Evolutionary conservation across 164 flowering plant species (phyloP).

Genomic region (Dillenia suffruticosa): DNA sequence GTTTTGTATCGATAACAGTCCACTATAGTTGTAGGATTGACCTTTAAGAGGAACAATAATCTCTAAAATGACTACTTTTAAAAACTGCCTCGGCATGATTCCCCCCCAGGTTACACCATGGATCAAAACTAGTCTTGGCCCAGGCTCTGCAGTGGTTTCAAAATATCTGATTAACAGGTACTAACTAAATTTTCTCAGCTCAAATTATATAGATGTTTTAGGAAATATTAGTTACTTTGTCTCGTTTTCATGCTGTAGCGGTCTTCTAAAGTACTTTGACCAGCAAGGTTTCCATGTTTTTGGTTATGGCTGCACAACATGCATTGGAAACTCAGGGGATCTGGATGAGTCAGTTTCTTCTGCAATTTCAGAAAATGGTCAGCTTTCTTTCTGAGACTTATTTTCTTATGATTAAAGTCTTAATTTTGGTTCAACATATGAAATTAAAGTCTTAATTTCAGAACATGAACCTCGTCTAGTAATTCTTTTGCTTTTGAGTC

Average conservation of each 20-base stretch:
- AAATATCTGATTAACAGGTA: conserved; percentile 81
- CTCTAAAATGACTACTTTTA: background rate
- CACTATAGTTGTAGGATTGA: too few relatives aligned
- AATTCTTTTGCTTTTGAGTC: background rate
- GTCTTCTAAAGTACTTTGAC: conserved; percentile 69
- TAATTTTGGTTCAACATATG: too few relatives aligned
- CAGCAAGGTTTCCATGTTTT: conserved; percentile 75
- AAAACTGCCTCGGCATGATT: background rate
- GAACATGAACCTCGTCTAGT: background rate
- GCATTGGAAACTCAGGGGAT: conserved; percentile 90
- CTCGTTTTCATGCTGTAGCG: conserved; percentile 38
- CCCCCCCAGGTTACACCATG: conserved; percentile 74
- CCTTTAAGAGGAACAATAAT: too few relatives aligned
- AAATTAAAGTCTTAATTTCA: too few relatives aligned
- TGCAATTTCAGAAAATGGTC: conserved; percentile 79
- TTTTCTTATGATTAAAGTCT: background rate
- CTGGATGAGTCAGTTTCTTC: conserved; percentile 69
- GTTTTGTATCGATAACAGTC: conserved; percentile 6
- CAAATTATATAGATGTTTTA: background rate
- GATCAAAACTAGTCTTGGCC: conserved; percentile 89
- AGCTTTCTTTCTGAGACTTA: background rate
- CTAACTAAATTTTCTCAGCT: background rate
- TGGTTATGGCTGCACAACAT: conserved; percentile 92
- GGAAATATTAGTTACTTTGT: conserved; percentile 2
- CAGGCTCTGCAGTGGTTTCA: conserved; percentile 90